phyloP scores from a whole-genome alignment of 352 stramenopile genomes.

The Globisporangium nodosum region DNA sequence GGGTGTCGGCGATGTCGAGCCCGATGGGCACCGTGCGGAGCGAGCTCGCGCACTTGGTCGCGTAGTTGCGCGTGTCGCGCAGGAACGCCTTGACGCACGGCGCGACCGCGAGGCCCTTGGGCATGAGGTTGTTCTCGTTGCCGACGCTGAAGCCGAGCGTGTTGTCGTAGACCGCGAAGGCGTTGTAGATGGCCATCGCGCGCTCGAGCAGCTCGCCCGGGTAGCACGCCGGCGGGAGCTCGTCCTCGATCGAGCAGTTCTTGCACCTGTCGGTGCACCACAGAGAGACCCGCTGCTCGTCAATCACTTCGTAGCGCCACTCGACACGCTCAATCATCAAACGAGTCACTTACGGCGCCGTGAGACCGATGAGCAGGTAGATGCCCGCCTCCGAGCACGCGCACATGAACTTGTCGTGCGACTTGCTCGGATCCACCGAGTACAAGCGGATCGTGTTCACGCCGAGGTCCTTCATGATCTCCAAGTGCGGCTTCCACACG shows the following conservation, averaged over 20 bases:
- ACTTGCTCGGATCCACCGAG: slow-evolving; percentile 46
- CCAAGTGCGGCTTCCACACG: slow-evolving; percentile 49
- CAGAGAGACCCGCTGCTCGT: neutral
- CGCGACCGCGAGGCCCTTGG: slow-evolving; percentile 26
- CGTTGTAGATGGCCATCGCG: slow-evolving; percentile 65
- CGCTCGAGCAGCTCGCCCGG: slow-evolving; percentile 42
- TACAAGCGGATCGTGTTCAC: slow-evolving; percentile 69
- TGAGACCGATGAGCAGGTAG: slow-evolving; percentile 66
- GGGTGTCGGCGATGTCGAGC: slow-evolving; percentile 67
- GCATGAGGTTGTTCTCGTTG: slow-evolving; percentile 69
- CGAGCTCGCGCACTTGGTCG: slow-evolving; percentile 25
- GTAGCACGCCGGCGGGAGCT: slow-evolving; percentile 42
- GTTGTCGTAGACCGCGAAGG: slow-evolving; percentile 73
- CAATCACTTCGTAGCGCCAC: too few species aligned
- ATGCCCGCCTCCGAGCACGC: slow-evolving; percentile 52
- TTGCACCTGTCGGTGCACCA: slow-evolving; percentile 29
- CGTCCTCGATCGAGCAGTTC: slow-evolving; percentile 41
- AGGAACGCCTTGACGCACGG: slow-evolving; percentile 73
- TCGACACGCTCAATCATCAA: too few species aligned
- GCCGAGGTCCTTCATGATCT: slow-evolving; percentile 44
- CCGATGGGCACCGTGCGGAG: slow-evolving; percentile 65
- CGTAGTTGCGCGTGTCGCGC: slow-evolving; percentile 52
- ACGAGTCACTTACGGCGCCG: slow-evolving; percentile 30
- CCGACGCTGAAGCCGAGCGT: slow-evolving; percentile 58
- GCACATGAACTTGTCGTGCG: slow-evolving; percentile 81